Conservation (phyloP, 2,329 filamentous ascomycete species). For the Colletotrichum liriopes region DNA sequence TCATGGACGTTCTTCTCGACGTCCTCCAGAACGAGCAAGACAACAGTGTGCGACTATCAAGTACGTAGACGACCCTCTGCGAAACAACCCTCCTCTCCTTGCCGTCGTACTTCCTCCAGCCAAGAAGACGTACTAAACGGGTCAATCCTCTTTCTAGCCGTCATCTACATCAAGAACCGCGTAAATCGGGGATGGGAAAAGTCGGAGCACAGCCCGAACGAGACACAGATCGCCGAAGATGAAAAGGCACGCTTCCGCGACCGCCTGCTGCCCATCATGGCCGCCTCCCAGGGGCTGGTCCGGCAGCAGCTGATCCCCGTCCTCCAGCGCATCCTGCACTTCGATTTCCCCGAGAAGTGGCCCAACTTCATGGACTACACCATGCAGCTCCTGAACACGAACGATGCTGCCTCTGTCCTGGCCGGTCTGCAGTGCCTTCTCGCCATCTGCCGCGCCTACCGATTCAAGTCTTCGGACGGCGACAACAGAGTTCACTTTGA, state of each 20-base stretch:
- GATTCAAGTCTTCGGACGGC: slow-evolving; percentile 89
- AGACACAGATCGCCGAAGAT: slow-evolving; percentile 85
- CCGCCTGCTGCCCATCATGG: slow-evolving; percentile 90
- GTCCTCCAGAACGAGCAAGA: slow-evolving; percentile 93
- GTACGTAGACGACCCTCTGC: slow-evolving; percentile 69
- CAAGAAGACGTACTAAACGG: slow-evolving; percentile 25
- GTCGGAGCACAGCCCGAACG: slow-evolving; percentile 80
- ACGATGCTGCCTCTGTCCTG: slow-evolving; percentile 89
- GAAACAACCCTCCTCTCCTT: slow-evolving; percentile 35
- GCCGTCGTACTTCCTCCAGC: not conserved
- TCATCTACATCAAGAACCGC: slow-evolving; percentile 98
- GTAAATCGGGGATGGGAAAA: slow-evolving; percentile 93
- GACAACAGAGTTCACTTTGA: slow-evolving; percentile 88
- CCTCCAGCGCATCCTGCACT: slow-evolving; percentile 95
- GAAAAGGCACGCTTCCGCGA: slow-evolving; percentile 92
- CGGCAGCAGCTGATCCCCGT: slow-evolving; percentile 95
- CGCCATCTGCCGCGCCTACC: slow-evolving; percentile 94
- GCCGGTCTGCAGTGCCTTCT: slow-evolving; percentile 94
- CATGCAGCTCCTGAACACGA: slow-evolving; percentile 87
- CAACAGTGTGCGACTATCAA: slow-evolving; percentile 86
- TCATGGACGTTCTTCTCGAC: slow-evolving; percentile 91
- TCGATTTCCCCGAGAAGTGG: slow-evolving; percentile 96
- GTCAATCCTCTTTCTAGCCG: slow-evolving; percentile 70
- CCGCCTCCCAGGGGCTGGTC: slow-evolving; percentile 83
- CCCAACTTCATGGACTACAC: slow-evolving; percentile 95